Conservation (phyloP, 2,329 filamentous ascomycete genomes). For the Trichoderma oligosporum region DNA sequence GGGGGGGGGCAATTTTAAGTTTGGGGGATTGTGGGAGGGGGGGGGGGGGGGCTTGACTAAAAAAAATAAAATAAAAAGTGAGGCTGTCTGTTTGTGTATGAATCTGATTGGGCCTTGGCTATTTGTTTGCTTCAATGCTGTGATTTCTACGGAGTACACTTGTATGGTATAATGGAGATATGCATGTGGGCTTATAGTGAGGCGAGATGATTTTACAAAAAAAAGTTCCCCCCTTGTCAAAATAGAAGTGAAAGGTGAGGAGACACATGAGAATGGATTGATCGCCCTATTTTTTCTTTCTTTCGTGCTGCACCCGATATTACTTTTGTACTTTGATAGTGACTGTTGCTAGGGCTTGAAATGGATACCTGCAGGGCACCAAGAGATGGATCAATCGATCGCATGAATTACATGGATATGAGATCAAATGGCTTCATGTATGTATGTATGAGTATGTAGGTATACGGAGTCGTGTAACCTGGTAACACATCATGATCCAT, state of each 20-base stretch:
- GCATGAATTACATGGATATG: background rate
- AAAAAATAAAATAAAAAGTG: background rate
- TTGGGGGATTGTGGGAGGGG: no score
- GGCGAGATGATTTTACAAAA: background rate
- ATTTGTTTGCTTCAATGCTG: background rate
- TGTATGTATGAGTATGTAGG: background rate
- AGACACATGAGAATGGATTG: background rate
- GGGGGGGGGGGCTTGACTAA: background rate
- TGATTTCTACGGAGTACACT: no score
- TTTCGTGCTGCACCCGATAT: no score
- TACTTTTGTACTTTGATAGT: no score
- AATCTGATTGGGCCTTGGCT: background rate
- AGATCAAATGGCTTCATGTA: background rate
- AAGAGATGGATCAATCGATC: slow-evolving; percentile 14
- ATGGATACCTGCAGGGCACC: background rate
- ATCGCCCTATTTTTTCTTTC: no score
- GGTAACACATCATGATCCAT: background rate
- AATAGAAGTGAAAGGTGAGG: background rate
- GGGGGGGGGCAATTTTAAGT: no score
- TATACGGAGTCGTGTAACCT: background rate
- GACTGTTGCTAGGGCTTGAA: no score
- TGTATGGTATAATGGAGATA: background rate
- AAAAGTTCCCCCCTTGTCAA: background rate
- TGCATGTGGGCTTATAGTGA: background rate
- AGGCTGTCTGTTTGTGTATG: background rate